Conservation (phyloP, 192 early-diverging fungal genomes). For the Physocladia obscura region DNA sequence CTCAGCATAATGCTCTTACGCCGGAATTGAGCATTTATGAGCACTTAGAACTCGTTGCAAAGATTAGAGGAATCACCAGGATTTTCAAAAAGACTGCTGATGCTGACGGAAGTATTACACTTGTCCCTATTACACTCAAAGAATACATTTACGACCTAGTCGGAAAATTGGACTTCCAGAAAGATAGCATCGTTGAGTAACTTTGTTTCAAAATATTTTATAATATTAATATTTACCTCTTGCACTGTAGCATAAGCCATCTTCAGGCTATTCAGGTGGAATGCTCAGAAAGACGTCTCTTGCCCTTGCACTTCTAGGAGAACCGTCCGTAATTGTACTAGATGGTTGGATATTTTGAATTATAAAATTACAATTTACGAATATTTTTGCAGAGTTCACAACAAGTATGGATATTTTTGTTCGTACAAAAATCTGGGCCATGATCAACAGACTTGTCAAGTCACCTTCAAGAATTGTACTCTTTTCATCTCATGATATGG, state of each 20-base stretch:
- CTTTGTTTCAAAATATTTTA: too few species aligned
- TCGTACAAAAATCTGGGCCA: not conserved
- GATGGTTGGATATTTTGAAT: not conserved
- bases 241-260: not conserved
- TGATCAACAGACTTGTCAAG: not conserved
- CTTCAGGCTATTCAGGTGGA: not conserved
- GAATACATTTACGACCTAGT: not conserved
- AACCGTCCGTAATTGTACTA: not conserved
- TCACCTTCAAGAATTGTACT: not conserved
- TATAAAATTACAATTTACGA: not conserved
- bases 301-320: not conserved
- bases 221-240: too few species aligned
- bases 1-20: not conserved
- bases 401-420: not conserved
- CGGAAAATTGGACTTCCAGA: not conserved
- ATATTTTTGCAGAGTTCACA: not conserved
- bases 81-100: not conserved
- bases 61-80: not conserved
- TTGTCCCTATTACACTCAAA: not conserved
- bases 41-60: not conserved
- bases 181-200: not conserved
- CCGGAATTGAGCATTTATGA: not conserved
- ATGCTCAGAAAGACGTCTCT: not conserved
- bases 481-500: not conserved
- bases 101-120: too few species aligned